Evolutionary conservation across 116 monocot species (phyloP), one percentile per base, ranked within the genome.

Genomic region (Thalassia testudinum): DNA sequence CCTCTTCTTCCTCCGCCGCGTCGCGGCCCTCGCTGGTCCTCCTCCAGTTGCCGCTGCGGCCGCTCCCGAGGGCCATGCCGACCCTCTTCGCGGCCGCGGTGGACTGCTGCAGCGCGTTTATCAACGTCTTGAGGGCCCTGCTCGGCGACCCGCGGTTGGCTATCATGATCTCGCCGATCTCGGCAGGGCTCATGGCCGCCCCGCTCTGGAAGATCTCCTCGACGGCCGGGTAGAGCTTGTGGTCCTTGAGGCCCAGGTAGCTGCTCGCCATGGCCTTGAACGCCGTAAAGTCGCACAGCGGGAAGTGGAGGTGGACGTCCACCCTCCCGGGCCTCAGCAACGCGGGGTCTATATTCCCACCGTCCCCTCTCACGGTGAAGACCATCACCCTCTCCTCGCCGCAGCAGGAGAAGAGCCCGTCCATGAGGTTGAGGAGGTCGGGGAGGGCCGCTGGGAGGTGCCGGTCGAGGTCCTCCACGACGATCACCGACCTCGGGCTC

Each of bases 131-230:
- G 37, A 95, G 37, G 24, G 93, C 93, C 47, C 87, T 66, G 72
- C 71, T 81, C 11, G 93, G 80, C 5, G 93, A 81, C 0, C 73
- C 68, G 26, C 77, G 67, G 72, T 81, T 81, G 2, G 81, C 69
- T 23, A 95, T 66, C 87, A 95, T 84, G 53, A 95, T 95, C 81
- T 95, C 84, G 14, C 87, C 78, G 57, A 95, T 71, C 84, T 84
- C 93, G 0, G 87, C 88, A 1, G 72, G 93, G 64, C 84, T 95
- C 22, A 95, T 57, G 48, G 34, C 52, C 30, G 67, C 78, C 1
- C 84, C 87, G 50, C 40, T 60, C 49, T 80, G 75, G 69, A 95
- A 87, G 11, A 60, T 79, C 63, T 87, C 93, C 56, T 84, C 84
- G 17, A 95, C 81, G 34, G 81, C 74, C 1, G 87, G 76, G 51